phyloP scores from a whole-genome alignment of 345 rosid genomes.

The Microthlaspi erraticum region DNA sequence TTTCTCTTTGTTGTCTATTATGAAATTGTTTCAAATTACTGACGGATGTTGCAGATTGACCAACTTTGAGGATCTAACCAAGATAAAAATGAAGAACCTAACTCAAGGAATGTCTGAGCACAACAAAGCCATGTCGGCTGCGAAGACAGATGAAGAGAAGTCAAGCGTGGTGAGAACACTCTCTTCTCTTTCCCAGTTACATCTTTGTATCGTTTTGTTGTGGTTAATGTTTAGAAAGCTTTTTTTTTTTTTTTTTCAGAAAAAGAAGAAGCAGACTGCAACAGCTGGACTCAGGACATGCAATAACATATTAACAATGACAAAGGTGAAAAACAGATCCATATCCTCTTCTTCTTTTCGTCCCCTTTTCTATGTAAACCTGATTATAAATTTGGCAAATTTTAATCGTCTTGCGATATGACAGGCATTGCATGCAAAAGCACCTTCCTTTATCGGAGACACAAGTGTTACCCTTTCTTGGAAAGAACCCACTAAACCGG shows the following conservation, averaged over 20 bases:
- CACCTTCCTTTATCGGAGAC: slow-evolving; percentile 84
- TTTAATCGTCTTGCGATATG: slow-evolving; percentile 16
- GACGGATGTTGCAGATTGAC: slow-evolving; percentile 59
- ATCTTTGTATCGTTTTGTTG: not conserved
- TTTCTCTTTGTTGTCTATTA: not conserved
- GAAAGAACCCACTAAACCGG: slow-evolving; percentile 75
- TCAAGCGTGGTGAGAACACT: slow-evolving; percentile 62
- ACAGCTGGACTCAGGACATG: slow-evolving; percentile 85
- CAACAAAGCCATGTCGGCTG: slow-evolving; percentile 89
- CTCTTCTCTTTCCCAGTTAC: not conserved
- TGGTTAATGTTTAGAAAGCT: not conserved
- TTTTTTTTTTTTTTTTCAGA: too few relatives aligned
- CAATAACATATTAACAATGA: slow-evolving; percentile 91
- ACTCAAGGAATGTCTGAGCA: slow-evolving; percentile 91
- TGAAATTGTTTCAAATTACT: not conserved
- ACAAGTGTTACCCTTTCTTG: slow-evolving; percentile 77
- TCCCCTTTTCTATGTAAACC: not conserved
- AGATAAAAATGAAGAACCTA: slow-evolving; percentile 84
- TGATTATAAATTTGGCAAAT: not conserved
- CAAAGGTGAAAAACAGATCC: slow-evolving; percentile 65
- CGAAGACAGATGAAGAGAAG: slow-evolving; percentile 87
- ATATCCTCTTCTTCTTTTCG: not conserved
- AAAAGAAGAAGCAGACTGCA: slow-evolving; percentile 76
- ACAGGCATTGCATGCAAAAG: slow-evolving; percentile 78
- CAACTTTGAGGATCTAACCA: slow-evolving; percentile 81